A percentile compares a stretch with the other conserved stretches of the same genome.
Conservation (phyloP, 345 rosid species). For the Lepidium aucheri region DNA sequence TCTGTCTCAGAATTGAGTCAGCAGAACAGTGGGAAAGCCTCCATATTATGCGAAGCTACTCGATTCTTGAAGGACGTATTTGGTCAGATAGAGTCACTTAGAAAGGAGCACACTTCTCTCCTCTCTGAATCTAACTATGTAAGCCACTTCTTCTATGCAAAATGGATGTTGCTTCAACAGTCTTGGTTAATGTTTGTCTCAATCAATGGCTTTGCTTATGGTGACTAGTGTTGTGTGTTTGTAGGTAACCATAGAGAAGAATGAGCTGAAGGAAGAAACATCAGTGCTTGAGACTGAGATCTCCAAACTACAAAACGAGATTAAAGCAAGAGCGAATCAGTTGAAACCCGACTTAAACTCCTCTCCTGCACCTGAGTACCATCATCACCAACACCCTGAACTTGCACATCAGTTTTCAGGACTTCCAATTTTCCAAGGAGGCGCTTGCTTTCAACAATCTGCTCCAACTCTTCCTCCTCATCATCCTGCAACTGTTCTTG, state of each 20-base stretch:
- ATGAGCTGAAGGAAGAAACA: conserved; percentile 80
- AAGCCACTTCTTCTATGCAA: conserved; percentile 17
- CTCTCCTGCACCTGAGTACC: conserved; percentile 40
- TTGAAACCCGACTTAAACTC: conserved; percentile 56
- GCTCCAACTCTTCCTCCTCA: conserved; percentile 25
- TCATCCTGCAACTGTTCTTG: conserved; percentile 44
- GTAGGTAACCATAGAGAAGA: conserved; percentile 71
- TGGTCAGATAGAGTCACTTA: conserved; percentile 65
- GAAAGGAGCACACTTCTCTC: conserved; percentile 58
- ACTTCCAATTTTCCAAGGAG: conserved; percentile 20
- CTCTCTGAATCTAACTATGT: conserved; percentile 78
- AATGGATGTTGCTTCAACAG: not conserved
- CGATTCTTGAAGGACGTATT: conserved; percentile 61
- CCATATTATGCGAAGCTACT: conserved; percentile 59
- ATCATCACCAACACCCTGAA: conserved; percentile 26
- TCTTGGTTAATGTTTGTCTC: not conserved
- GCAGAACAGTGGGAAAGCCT: conserved; percentile 80
- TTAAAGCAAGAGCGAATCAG: conserved; percentile 34
- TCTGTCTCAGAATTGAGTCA: conserved; percentile 42
- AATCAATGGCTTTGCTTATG: not conserved
- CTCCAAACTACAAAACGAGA: conserved; percentile 40
- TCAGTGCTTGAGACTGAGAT: conserved; percentile 58
- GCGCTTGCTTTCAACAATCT: conserved; percentile 23
- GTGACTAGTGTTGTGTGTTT: not conserved
- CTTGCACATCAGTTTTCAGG: conserved; percentile 26